These are phyloP conservation scores for Chrysanthemum seticuspe DNA, from an alignment of 129 eudicot species.

Conservation along the genomic window DNA sequence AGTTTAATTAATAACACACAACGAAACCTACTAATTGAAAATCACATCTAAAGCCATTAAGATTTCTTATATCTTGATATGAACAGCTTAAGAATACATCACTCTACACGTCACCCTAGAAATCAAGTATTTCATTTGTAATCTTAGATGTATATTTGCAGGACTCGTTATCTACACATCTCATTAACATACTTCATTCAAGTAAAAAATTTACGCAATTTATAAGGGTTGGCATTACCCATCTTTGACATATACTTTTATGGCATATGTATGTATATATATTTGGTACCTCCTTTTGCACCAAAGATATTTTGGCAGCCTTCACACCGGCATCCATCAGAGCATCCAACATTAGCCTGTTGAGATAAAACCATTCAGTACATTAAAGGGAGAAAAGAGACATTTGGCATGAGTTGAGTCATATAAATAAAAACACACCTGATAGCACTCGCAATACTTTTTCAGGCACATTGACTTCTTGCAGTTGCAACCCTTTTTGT, in stretches of 20 bases:
- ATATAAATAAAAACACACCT: slow-evolving; percentile 42
- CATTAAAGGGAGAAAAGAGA: neutral
- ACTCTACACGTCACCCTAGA: too few species aligned
- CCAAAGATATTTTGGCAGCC: slow-evolving; percentile 84
- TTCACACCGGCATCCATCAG: slow-evolving; percentile 89
- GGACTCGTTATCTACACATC: neutral
- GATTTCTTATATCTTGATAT: too few species aligned
- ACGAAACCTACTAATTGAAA: too few species aligned
- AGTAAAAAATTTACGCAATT: neutral
- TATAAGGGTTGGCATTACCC: too few species aligned
- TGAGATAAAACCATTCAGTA: slow-evolving; percentile 14
- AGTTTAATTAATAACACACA: too few species aligned
- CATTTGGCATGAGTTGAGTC: neutral
- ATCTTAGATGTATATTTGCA: neutral
- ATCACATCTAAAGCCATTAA: too few species aligned
- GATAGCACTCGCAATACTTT: slow-evolving; percentile 94
- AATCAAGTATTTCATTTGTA: neutral
- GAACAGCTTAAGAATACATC: too few species aligned
- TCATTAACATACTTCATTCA: neutral
- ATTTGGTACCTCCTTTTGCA: slow-evolving; percentile 60
- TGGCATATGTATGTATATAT: slow-evolving; percentile 12
- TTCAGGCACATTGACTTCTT: slow-evolving; percentile 91
- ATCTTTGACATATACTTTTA: slow-evolving; percentile 1
- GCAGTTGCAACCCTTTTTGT: slow-evolving; percentile 93
- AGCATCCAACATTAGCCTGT: slow-evolving; percentile 91